Evolutionary conservation across 768 basidiomycete genomes (phyloP).

Genomic region (Naganishia onofrii): DNA sequence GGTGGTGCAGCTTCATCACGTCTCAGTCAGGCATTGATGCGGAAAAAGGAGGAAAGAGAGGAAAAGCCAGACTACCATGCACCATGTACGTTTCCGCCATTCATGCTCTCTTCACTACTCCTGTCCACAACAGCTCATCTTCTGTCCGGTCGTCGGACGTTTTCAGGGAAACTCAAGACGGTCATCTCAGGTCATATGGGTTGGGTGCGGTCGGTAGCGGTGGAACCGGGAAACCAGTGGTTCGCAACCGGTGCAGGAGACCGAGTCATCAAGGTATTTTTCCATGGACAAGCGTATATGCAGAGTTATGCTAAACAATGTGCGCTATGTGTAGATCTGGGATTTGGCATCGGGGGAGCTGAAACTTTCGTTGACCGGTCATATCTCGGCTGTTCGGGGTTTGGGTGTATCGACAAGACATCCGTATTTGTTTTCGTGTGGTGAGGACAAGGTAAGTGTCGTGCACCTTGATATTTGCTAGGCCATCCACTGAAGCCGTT

Average conservation of each 20-base stretch:
- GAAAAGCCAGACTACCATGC: conserved; percentile 95
- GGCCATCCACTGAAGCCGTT: not conserved
- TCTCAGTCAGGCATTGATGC: conserved; percentile 83
- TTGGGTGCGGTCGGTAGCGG: conserved; percentile 93
- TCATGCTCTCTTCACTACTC: too few relatives aligned
- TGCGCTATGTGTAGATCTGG: conserved; percentile 70
- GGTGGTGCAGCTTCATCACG: conserved; percentile 51
- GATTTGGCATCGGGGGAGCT: conserved; percentile 95
- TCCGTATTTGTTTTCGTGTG: conserved; percentile 95
- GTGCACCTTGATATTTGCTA: not conserved
- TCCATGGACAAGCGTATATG: not conserved
- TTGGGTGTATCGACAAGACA: conserved; percentile 87
- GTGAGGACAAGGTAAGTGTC: conserved; percentile 83
- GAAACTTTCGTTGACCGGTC: conserved; percentile 92
- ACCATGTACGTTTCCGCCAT: conserved; percentile 57
- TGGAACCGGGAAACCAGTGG: conserved; percentile 98
- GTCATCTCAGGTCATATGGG: conserved; percentile 98
- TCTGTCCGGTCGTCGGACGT: not conserved
- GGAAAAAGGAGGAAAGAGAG: conserved; percentile 89
- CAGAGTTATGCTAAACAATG: not conserved
- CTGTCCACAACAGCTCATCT: not conserved
- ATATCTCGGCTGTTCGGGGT: conserved; percentile 94
- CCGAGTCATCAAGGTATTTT: conserved; percentile 75
- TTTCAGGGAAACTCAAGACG: conserved; percentile 76
- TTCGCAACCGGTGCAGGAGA: conserved; percentile 98